A percentile compares a stretch with the other conserved stretches of the same genome.
Evolutionary conservation across 768 basidiomycete species (phyloP).

Genomic region (Naematelia encephala): DNA sequence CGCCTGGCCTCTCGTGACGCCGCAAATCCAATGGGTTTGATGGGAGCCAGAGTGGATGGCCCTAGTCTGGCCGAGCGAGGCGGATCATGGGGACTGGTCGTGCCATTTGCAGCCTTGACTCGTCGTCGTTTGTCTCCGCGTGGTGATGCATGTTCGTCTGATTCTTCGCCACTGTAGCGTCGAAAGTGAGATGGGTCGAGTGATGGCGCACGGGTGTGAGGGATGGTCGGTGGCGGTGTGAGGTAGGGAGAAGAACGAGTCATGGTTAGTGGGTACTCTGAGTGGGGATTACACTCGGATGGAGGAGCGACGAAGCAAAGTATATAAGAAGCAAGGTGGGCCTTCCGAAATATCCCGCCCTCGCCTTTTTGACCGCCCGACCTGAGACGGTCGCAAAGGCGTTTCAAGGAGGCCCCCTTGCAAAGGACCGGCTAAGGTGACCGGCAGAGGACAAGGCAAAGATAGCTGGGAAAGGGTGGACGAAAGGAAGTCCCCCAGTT

Average conservation of each 20-base stretch:
- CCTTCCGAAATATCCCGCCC: background rate
- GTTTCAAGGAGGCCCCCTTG: background rate
- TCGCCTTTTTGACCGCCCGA: background rate
- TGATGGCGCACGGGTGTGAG: conserved; percentile 16
- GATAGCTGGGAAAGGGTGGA: background rate
- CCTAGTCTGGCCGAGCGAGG: background rate
- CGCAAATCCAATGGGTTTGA: conserved; percentile 45
- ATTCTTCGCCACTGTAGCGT: conserved; percentile 7
- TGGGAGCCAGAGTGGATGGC: conserved; percentile 14
- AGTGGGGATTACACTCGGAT: background rate
- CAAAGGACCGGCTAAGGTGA: background rate
- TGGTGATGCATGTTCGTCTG: conserved; percentile 1
- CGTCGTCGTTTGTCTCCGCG: conserved; percentile 25
- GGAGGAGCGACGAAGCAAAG: background rate
- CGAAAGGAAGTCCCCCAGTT: background rate
- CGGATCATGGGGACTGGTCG: background rate
- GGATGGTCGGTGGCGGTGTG: conserved; percentile 35
- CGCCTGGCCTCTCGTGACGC: conserved; percentile 31
- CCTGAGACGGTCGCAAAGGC: background rate
- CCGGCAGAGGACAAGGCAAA: background rate
- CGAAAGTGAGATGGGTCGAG: conserved; percentile 2
- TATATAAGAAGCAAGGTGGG: conserved; percentile 2
- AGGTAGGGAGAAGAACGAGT: conserved; percentile 18
- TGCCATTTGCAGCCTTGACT: conserved; percentile 6
- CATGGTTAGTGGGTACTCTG: background rate